phyloP scores from a whole-genome alignment of 1,284 basidiomycete species.

The Melampsora americana region DNA sequence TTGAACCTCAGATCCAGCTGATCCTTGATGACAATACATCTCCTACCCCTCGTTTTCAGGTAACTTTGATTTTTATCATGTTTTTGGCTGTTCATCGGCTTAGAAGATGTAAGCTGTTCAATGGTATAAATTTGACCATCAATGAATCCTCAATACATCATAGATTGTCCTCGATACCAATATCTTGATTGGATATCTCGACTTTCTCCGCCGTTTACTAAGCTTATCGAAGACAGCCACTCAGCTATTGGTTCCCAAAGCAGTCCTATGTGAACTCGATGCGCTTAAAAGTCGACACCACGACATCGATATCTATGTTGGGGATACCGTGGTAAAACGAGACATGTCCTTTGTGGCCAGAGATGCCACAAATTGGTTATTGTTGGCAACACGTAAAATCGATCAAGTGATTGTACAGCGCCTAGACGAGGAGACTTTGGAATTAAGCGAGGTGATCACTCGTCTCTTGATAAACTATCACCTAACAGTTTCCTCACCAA shows the following conservation, averaged over 20 bases:
- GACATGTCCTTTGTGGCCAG: conserved; percentile 20
- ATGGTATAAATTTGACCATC: too few relatives aligned
- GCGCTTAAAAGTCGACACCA: conserved; percentile 12
- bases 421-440: too few relatives aligned
- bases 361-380: conserved; percentile 24
- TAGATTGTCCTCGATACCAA: conserved; percentile 32
- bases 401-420: neutral
- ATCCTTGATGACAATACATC: too few relatives aligned
- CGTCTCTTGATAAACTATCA: too few relatives aligned
- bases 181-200: conserved; percentile 20
- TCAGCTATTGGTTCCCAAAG: conserved; percentile 11
- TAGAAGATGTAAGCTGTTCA: too few relatives aligned
- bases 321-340: neutral
- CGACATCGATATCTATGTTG: conserved; percentile 17
- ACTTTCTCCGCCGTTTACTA: conserved; percentile 16
- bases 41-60: too few relatives aligned
- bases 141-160: too few relatives aligned
- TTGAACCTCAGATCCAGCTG: too few relatives aligned
- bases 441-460: too few relatives aligned
- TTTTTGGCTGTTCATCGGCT: too few relatives aligned
- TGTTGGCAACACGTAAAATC: neutral
- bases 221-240: neutral
- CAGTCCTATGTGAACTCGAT: conserved; percentile 27
- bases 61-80: too few relatives aligned
- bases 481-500: too few relatives aligned